phyloP scores from a whole-genome alignment of 1,284 basidiomycete species.

The Leccinum subrobustum region DNA sequence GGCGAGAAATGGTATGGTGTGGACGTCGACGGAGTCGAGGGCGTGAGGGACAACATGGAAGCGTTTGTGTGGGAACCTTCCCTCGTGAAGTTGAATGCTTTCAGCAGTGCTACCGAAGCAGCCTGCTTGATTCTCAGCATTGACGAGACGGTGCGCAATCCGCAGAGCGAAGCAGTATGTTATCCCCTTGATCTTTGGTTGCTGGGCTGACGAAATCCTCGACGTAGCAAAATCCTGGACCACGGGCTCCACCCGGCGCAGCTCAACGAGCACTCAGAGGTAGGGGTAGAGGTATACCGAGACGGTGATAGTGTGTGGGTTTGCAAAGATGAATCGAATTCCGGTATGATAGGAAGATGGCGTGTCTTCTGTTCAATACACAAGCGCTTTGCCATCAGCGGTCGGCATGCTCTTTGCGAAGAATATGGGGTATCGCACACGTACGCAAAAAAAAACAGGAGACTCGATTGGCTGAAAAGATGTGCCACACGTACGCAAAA shows the following conservation, averaged over 20 bases:
- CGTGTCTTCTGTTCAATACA: constrained; percentile 19
- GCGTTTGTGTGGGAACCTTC: constrained; percentile 99
- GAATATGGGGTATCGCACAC: too few species aligned
- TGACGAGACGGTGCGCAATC: constrained; percentile 93
- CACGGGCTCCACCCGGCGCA: constrained; percentile 80
- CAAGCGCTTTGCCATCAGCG: constrained; percentile 3
- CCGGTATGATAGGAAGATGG: constrained; percentile 8
- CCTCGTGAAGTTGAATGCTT: constrained; percentile 93
- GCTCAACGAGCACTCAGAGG: constrained; percentile 83
- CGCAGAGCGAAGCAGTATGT: constrained; percentile 85
- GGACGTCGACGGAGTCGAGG: constrained; percentile 87
- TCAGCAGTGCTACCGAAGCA: constrained; percentile 93
- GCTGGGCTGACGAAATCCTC: constrained; percentile 11
- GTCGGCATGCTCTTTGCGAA: not conserved
- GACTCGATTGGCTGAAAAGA: not conserved
- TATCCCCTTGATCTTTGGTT: constrained; percentile 8
- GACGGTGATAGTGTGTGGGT: constrained; percentile 45
- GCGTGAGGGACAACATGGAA: constrained; percentile 94
- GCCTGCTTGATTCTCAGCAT: constrained; percentile 94
- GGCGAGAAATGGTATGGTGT: constrained; percentile 92
- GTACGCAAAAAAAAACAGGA: too few species aligned
- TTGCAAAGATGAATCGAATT: constrained; percentile 4
- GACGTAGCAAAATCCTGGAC: constrained; percentile 67
- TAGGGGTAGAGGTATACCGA: constrained; percentile 74
- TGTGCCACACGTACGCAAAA: not conserved